These are phyloP conservation scores for Suhomyces sp. DNA, from an alignment of 805 yeast species.

Conservation along the genomic window DNA sequence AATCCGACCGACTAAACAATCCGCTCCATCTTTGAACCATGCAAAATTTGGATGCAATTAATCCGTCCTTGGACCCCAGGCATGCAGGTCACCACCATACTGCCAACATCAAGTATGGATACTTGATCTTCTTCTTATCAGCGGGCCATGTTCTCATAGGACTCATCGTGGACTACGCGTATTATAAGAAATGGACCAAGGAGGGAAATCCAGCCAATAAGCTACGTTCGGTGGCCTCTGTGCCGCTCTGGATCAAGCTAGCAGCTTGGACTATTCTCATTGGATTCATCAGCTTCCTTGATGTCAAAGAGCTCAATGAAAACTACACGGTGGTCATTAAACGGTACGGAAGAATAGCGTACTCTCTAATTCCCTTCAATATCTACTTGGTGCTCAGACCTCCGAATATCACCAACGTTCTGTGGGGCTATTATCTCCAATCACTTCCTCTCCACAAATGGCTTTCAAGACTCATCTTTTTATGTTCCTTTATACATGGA, in stretches of 20 bases:
- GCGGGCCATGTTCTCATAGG: constrained; percentile 38
- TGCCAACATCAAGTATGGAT: constrained; percentile 62
- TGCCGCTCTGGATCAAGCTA: constrained; percentile 36
- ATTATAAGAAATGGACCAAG: constrained; percentile 35
- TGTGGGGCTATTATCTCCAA: constrained; percentile 50
- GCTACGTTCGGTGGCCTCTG: constrained; percentile 4
- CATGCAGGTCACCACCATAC: constrained; percentile 54
- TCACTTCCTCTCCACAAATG: constrained; percentile 65
- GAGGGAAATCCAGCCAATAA: constrained; percentile 23
- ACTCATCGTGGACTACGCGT: constrained; percentile 29
- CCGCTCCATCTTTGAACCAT: no score
- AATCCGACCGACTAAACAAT: no score
- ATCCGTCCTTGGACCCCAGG: no score
- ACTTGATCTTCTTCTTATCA: constrained; percentile 45
- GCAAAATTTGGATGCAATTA: no score
- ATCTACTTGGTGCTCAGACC: constrained; percentile 59
- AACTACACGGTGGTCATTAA: constrained; percentile 44
- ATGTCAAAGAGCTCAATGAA: constrained; percentile 30
- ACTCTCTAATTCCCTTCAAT: constrained; percentile 57
- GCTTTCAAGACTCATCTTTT: constrained; percentile 59
- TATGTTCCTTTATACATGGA: constrained; percentile 49
- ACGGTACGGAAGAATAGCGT: constrained; percentile 62
- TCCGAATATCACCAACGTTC: constrained; percentile 18
- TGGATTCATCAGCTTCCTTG: constrained; percentile 28
- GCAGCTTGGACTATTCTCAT: constrained; percentile 34